These are phyloP conservation scores for Ogataea siamensis DNA, from an alignment of 805 yeast species.

Conservation along the genomic window DNA sequence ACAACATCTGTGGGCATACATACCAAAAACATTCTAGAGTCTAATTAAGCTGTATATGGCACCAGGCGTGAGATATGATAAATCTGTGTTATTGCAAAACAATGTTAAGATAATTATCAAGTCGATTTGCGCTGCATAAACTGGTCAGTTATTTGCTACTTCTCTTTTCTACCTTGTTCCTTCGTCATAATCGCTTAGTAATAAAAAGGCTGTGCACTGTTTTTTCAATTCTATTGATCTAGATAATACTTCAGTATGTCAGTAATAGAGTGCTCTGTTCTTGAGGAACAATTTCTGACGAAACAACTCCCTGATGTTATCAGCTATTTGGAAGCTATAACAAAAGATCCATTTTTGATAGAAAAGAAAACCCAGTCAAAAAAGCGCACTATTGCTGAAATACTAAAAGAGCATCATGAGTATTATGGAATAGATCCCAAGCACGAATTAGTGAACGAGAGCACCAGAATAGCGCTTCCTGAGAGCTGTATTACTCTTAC, in stretches of 20 bases:
- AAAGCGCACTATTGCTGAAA: slow-evolving; percentile 19
- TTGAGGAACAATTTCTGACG: background rate
- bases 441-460: background rate
- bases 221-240: background rate
- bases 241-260: slow-evolving; percentile 1
- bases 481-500: slow-evolving; percentile 3
- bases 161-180: slow-evolving; percentile 1
- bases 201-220: slow-evolving; percentile 6
- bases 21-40: slow-evolving; percentile 8
- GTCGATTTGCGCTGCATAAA: slow-evolving; percentile 3
- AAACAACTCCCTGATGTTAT: slow-evolving; percentile 3
- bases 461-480: background rate
- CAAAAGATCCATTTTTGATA: slow-evolving; percentile 3
- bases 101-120: background rate
- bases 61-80: background rate
- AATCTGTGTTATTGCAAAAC: background rate
- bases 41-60: background rate
- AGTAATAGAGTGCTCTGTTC: slow-evolving; percentile 3
- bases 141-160: slow-evolving; percentile 10
- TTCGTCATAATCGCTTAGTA: slow-evolving; percentile 2
- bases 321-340: slow-evolving; percentile 1
- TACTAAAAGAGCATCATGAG: slow-evolving; percentile 18
- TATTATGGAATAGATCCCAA: slow-evolving; percentile 15
- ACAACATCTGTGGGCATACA: background rate
- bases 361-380: slow-evolving; percentile 10